These are phyloP conservation scores for Oryza brachyantha DNA, from an alignment of 176 grass and related monocot species.

Conservation along the genomic window DNA sequence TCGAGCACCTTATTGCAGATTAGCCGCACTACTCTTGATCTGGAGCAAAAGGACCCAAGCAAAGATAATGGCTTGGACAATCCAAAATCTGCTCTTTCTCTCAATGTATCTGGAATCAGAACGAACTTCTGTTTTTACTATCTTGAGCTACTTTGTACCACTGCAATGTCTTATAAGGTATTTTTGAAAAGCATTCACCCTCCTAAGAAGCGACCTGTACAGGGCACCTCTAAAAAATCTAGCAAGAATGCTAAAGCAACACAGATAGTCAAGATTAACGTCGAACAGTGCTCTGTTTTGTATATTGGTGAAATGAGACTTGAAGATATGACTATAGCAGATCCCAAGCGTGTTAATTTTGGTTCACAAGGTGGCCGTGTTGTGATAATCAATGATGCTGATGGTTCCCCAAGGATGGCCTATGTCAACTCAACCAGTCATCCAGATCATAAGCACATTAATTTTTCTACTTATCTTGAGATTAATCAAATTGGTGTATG, in stretches of 20 bases:
- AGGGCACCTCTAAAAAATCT: slow-evolving; percentile 43
- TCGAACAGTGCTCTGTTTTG: slow-evolving; percentile 58
- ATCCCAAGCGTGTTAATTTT: slow-evolving; percentile 93
- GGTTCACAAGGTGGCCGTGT: slow-evolving; percentile 85
- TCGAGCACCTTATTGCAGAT: slow-evolving; percentile 59
- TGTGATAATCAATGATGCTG: slow-evolving; percentile 56
- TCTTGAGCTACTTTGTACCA: slow-evolving; percentile 72
- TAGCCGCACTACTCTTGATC: slow-evolving; percentile 55
- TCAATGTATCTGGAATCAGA: slow-evolving; percentile 69
- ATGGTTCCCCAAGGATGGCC: slow-evolving; percentile 72
- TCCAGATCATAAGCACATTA: slow-evolving; percentile 62
- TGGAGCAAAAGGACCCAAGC: slow-evolving; percentile 48
- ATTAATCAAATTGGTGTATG: slow-evolving; percentile 53
- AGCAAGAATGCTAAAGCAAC: slow-evolving; percentile 56
- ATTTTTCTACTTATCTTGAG: slow-evolving; percentile 79
- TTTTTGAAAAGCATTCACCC: slow-evolving; percentile 64
- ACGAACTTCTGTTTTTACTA: slow-evolving; percentile 59
- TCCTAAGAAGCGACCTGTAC: slow-evolving; percentile 54
- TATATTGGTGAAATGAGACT: slow-evolving; percentile 75
- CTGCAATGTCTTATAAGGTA: slow-evolving; percentile 64
- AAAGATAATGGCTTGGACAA: slow-evolving; percentile 45
- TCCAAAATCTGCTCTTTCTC: slow-evolving; percentile 41
- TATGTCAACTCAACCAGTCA: slow-evolving; percentile 51
- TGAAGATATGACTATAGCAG: slow-evolving; percentile 77
- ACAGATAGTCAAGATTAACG: slow-evolving; percentile 64